Base-by-base conservation (phyloP, 192 early-diverging fungal genomes). In the Chytriomyces sp. region DNA sequence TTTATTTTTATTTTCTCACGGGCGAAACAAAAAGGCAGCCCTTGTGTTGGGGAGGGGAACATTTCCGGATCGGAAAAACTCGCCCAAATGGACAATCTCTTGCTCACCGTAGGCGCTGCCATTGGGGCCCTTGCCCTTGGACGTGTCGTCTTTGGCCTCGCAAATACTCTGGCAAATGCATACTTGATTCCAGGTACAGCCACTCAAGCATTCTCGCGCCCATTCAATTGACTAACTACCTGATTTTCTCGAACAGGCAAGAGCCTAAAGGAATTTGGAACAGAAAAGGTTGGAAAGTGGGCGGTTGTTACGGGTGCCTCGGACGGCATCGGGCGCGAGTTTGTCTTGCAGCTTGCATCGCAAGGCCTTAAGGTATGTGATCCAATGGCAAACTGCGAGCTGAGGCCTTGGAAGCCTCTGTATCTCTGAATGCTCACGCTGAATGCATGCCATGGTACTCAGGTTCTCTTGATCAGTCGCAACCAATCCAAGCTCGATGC, bases 261-360 rank as follows among this genome's bases (percentile, higher is more conserved):
- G 22, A 22, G 36, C 10, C 64, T 91, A 31, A 74, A 74, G 39
- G 80, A 75, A 4, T 91, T 84, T 59, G 88, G 88, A 19, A 86
- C 52, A 4, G n/a, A n/a, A n/a, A n/a, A n/a, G n/a, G n/a, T n/a
- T n/a, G 89, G 83, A 49, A 75, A 85, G 5, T 92, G 89, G 89
- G 91, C 89, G 39, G 91, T 98, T 52, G 87, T 99, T 33, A 99
- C 97, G 37, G 97, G 97, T 57, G 94, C 93, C 34, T 94, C 95
- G 17, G 97, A 96, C 77, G 97, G 96, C 59, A 93, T 99, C 78
- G 97, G 97, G 34, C 92, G 90, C 66, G 93, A 96, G 78, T 93
- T 95, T 66, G 94, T 95, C n/a, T 72, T 88, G 52, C 93, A 99
- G 80, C 82, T 99, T 36, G 94, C 93, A 36, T 81, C 88, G 14